Conservation (phyloP, 148 eudicot species). For the Rhododendron simsii region DNA sequence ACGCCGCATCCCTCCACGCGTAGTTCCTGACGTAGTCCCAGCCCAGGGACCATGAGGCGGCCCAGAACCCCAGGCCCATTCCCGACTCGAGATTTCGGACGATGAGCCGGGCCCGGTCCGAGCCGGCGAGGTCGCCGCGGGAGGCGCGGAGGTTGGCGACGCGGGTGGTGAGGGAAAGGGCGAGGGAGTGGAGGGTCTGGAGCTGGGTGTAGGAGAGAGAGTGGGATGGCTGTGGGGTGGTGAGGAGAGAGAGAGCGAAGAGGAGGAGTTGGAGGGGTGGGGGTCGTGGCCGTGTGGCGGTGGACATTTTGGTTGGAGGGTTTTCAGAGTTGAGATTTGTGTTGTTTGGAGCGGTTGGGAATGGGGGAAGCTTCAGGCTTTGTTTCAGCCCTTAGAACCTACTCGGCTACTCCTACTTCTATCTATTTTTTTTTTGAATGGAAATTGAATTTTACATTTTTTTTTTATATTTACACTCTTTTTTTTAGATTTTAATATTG, state of each 20-base stretch:
- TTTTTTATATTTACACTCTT: too few relatives aligned
- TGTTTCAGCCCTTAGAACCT: too few relatives aligned
- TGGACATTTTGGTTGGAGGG: background rate
- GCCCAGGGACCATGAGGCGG: slow-evolving; percentile 33
- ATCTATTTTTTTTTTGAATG: too few relatives aligned
- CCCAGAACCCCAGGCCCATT: slow-evolving; percentile 40
- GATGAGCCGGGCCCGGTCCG: slow-evolving; percentile 47
- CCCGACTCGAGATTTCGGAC: slow-evolving; percentile 44
- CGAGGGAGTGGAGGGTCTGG: slow-evolving; percentile 55
- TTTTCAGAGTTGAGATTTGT: background rate
- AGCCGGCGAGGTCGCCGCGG: slow-evolving; percentile 62
- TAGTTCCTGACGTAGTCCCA: slow-evolving; percentile 71
- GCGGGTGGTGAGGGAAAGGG: slow-evolving; percentile 70
- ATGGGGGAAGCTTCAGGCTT: too few relatives aligned
- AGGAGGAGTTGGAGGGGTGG: background rate
- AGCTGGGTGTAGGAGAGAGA: slow-evolving; percentile 31
- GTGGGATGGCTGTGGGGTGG: slow-evolving; percentile 10
- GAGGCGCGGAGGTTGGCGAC: slow-evolving; percentile 68
- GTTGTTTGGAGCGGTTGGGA: background rate
- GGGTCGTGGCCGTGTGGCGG: background rate
- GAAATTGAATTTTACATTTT: too few relatives aligned
- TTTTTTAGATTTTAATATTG: too few relatives aligned
- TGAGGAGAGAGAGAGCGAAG: slow-evolving; percentile 16
- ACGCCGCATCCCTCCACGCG: slow-evolving; percentile 50
- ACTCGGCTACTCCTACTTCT: too few relatives aligned